Conservation (phyloP, 768 basidiomycete genomes). For the Clathrus columnatus region DNA sequence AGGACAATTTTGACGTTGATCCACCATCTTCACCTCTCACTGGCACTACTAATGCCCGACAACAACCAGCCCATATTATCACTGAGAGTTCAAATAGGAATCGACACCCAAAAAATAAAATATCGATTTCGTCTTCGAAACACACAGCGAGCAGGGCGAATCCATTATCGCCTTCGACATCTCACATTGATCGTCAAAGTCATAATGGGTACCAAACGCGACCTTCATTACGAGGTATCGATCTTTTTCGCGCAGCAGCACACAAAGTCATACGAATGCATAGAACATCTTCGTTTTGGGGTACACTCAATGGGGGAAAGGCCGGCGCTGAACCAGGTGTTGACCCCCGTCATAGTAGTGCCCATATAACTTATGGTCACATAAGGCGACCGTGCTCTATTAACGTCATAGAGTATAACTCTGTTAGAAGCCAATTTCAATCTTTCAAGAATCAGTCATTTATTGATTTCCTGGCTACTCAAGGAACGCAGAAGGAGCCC, state of each 20-base stretch:
- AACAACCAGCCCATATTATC: neutral
- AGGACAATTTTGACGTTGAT: conserved; percentile 13
- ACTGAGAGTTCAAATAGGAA: neutral
- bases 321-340: conserved; percentile 66
- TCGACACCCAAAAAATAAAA: too few relatives aligned
- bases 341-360: conserved; percentile 53
- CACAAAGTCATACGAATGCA: conserved; percentile 57
- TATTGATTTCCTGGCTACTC: conserved; percentile 42
- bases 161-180: neutral
- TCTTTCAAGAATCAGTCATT: conserved; percentile 56
- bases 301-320: conserved; percentile 22
- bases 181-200: neutral
- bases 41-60: too few relatives aligned
- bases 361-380: conserved; percentile 46
- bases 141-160: neutral
- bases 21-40: conserved; percentile 10
- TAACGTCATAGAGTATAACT: conserved; percentile 59
- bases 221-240: conserved; percentile 15
- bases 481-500: conserved; percentile 36
- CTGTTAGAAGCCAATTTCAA: conserved; percentile 41
- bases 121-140: neutral
- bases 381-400: conserved; percentile 55
- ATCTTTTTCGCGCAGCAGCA: conserved; percentile 46
- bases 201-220: neutral
- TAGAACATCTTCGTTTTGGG: conserved; percentile 36